A percentile compares a stretch with the other conserved stretches of the same genome.
These are phyloP conservation scores for Paraurostyla sp. DNA, from an alignment of 73 alveolate genomes.

Conservation along the genomic window DNA sequence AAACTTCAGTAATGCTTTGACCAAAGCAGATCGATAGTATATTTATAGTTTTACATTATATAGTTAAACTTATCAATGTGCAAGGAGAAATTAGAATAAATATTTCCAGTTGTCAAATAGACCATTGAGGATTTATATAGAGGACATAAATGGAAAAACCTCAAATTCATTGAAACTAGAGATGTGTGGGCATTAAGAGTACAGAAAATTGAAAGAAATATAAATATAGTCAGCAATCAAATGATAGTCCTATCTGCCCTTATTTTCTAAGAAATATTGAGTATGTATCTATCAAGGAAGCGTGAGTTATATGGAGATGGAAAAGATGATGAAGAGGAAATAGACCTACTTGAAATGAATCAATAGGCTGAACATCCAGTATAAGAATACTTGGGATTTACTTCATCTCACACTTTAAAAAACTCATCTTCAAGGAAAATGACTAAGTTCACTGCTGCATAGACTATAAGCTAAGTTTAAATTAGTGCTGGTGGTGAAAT, in stretches of 20 bases:
- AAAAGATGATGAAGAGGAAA: constrained; percentile 29
- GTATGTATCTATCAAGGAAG: background rate
- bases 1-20: background rate
- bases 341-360: constrained; percentile 21
- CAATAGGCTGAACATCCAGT: background rate
- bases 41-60: background rate
- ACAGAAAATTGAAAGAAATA: constrained; percentile 12
- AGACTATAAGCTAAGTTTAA: too few relatives aligned
- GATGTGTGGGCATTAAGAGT: constrained; percentile 39
- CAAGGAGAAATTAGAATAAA: background rate
- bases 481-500: too few relatives aligned
- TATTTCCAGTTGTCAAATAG: background rate
- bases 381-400: background rate
- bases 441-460: too few relatives aligned
- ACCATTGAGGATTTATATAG: constrained; percentile 22
- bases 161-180: constrained; percentile 30
- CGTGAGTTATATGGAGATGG: constrained; percentile 34
- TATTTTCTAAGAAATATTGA: background rate
- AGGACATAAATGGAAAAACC: constrained; percentile 58
- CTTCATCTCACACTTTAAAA: background rate
- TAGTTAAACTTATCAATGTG: background rate
- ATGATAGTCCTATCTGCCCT: constrained; percentile 3
- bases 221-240: background rate
- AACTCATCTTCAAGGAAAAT: background rate
- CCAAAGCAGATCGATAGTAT: background rate